A percentile compares a stretch with the other conserved stretches of the same genome.
Conservation (phyloP, 2,329 filamentous ascomycete genomes). For the Eutypa lata region DNA sequence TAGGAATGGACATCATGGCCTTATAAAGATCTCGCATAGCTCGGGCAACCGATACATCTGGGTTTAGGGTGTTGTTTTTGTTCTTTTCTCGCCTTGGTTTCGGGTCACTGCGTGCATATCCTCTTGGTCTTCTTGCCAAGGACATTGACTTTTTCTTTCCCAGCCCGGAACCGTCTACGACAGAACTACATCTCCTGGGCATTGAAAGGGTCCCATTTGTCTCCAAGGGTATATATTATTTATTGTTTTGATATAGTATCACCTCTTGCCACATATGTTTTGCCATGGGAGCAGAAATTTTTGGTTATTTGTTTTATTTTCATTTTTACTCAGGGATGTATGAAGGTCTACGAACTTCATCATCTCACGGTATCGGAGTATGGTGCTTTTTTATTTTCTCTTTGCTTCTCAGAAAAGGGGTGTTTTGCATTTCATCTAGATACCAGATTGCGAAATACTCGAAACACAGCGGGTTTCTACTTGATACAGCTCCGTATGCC, state of each 20-base stretch:
- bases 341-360: not conserved
- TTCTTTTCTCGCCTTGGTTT: slow-evolving; percentile 10
- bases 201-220: not conserved
- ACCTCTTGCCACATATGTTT: too few relatives aligned
- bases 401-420: slow-evolving; percentile 3
- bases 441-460: slow-evolving; percentile 18
- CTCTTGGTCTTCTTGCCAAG: slow-evolving; percentile 5
- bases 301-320: slow-evolving; percentile 7
- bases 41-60: slow-evolving; percentile 25
- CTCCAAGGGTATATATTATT: not conserved
- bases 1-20: slow-evolving; percentile 7
- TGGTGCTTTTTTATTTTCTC: slow-evolving; percentile 8
- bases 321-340: slow-evolving; percentile 4
- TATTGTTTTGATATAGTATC: not conserved
- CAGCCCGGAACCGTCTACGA: not conserved
- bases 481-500: too few relatives aligned
- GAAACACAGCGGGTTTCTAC: slow-evolving; percentile 9
- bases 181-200: not conserved
- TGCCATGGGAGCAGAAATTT: not conserved
- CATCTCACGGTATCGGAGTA: slow-evolving; percentile 4
- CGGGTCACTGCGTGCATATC: slow-evolving; percentile 4
- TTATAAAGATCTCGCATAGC: slow-evolving; percentile 21
- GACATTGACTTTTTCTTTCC: not conserved
- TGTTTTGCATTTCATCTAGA: slow-evolving; percentile 4
- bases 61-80: slow-evolving; percentile 14